Evolutionary conservation across 805 yeast species (phyloP), one percentile per base, ranked within the genome.

Genomic region (Wickerhamiella sorbophila): DNA sequence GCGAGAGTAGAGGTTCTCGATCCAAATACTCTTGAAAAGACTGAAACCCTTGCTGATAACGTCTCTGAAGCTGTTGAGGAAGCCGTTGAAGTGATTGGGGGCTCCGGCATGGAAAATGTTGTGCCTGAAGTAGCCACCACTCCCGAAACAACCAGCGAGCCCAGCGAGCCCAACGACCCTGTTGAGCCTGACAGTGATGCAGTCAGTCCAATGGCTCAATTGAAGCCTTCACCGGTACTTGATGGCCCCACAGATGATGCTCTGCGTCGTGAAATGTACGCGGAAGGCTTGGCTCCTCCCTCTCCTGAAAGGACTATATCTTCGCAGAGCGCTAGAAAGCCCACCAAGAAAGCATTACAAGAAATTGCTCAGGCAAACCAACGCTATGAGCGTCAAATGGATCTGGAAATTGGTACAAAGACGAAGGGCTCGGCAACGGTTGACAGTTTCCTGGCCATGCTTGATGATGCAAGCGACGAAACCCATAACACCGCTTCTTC

Each of bases 381-480:
- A 36, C 38, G 39, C 2, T 24, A 44, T 14, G 48, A 45, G 27
- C 50, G 52, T 14, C 35, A 26, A 29, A 32, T 34, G 12, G 46
- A 17, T 4, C 46, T 35, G 12, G 52, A 49, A 14, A 37, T 49
- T 14, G 42, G 41, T 19, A 37, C 40, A 5, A 42, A 40, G 33
- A 45, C 51, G 2, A 43, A 19, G 9, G 39, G 36, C 6, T 18
- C 36, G 6, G 42, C 36, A 15, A 36, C 51, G 9, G 47, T 45
- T 6, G 42, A 36, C 18, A 33, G 40, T 12, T 49, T 49, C 26
- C 39, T 49, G n/a, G 47, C 43, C 12, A 39, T 38, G n/a, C 44
- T 45, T 16, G 38, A 29, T 31, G 41, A 20, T 10, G n/a, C 18
- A 9, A 31, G 33, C 29, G 33, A 21, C 31, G 42, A 43, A 19